Conservation (phyloP, 768 basidiomycete genomes). For the Xerocomellus chrysenteron region DNA sequence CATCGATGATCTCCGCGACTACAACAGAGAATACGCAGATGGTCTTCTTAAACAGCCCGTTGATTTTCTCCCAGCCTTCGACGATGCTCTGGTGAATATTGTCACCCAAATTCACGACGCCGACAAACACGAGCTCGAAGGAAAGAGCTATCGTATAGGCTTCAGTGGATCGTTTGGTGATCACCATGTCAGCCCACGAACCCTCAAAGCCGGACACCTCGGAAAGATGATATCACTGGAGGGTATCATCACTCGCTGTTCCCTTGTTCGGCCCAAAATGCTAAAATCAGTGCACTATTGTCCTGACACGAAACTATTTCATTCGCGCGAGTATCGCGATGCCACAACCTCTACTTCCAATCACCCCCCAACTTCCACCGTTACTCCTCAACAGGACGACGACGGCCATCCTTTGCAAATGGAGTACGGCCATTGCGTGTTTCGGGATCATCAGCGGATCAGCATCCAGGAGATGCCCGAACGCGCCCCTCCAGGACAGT, state of each 20-base stretch:
- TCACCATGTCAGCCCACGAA: slow-evolving; percentile 94
- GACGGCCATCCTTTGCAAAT: slow-evolving; percentile 84
- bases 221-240: slow-evolving; percentile 97
- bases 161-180: slow-evolving; percentile 97
- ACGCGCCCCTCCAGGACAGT: slow-evolving; percentile 93
- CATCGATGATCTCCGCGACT: slow-evolving; percentile 93
- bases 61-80: slow-evolving; percentile 86
- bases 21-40: slow-evolving; percentile 83
- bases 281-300: slow-evolving; percentile 95
- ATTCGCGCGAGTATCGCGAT: slow-evolving; percentile 90
- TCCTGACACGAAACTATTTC: slow-evolving; percentile 80
- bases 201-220: slow-evolving; percentile 82
- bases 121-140: slow-evolving; percentile 78
- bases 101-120: slow-evolving; percentile 73
- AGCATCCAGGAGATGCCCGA: slow-evolving; percentile 99
- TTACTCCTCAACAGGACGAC: slow-evolving; percentile 91
- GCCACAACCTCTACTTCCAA: slow-evolving; percentile 85
- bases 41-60: slow-evolving; percentile 87
- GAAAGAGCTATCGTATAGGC: slow-evolving; percentile 83
- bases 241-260: slow-evolving; percentile 97
- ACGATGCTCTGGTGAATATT: slow-evolving; percentile 74
- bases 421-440: slow-evolving; percentile 89
- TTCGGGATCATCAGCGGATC: slow-evolving; percentile 95
- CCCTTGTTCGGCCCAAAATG: slow-evolving; percentile 98
- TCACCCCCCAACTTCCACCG: slow-evolving; percentile 78